Evolutionary conservation across 2,329 filamentous ascomycete genomes (phyloP).

Genomic region (Neofusicoccum laricinum): DNA sequence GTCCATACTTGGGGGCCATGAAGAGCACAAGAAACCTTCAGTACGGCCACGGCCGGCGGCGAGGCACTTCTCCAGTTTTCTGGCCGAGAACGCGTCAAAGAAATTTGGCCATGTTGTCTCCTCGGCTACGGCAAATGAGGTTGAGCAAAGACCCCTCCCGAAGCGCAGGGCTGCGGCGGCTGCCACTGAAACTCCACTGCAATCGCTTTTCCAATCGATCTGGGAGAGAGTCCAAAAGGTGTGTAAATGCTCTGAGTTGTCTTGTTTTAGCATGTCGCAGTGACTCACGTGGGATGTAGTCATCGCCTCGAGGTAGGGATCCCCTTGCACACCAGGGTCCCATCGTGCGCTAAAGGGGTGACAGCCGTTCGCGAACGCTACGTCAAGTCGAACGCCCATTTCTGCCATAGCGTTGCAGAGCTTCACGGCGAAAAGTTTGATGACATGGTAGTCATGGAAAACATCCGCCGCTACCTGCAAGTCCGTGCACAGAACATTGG

Average conservation of each 20-base stretch:
- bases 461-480: slow-evolving; percentile 15
- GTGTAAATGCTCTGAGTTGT: background rate
- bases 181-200: background rate
- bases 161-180: background rate
- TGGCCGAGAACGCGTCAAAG: background rate
- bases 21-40: background rate
- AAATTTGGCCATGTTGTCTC: background rate
- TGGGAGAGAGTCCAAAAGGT: slow-evolving; percentile 6
- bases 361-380: slow-evolving; percentile 12
- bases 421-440: slow-evolving; percentile 15
- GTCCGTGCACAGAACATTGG: slow-evolving; percentile 18
- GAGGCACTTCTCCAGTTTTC: background rate
- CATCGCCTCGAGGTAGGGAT: background rate
- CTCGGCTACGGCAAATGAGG: background rate
- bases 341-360: background rate
- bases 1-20: background rate
- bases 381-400: slow-evolving; percentile 13
- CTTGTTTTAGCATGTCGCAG: background rate
- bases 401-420: slow-evolving; percentile 15
- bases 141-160: background rate
- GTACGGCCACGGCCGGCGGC: background rate
- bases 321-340: background rate
- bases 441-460: slow-evolving; percentile 17
- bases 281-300: background rate
- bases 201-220: slow-evolving; percentile 6